phyloP scores from a whole-genome alignment of 805 yeast species.

The Yarrowia sp. region DNA sequence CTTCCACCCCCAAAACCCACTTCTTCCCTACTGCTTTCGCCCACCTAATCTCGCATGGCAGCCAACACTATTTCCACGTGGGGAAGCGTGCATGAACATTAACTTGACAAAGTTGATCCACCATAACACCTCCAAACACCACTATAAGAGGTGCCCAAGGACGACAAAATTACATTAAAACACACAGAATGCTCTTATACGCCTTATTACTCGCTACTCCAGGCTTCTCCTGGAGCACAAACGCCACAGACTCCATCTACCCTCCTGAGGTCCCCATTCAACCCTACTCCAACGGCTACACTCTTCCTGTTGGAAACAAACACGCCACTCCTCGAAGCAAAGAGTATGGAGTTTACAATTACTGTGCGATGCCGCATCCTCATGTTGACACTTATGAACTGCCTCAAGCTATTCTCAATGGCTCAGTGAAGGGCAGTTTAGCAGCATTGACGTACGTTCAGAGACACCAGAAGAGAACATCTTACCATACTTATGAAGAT shows the following conservation, averaged over 20 bases:
- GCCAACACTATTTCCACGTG: conserved; percentile 10
- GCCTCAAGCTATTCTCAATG: background rate
- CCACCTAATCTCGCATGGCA: background rate
- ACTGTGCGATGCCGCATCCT: conserved; percentile 17
- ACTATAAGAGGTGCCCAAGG: background rate
- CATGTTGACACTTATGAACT: conserved; percentile 4
- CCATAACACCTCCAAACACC: background rate
- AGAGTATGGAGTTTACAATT: background rate
- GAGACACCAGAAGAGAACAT: conserved; percentile 18
- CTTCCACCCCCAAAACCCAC: no score
- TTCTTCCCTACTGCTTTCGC: background rate
- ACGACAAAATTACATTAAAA: background rate
- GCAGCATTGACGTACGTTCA: background rate
- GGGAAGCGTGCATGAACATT: background rate
- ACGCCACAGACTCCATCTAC: background rate
- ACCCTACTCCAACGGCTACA: conserved; percentile 1
- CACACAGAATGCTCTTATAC: background rate
- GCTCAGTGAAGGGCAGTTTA: background rate
- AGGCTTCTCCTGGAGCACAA: background rate
- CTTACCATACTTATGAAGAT: background rate
- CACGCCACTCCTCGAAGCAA: background rate
- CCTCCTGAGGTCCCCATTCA: background rate
- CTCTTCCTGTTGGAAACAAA: background rate
- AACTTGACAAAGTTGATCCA: background rate
- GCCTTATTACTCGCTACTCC: background rate